These are phyloP conservation scores for Pseudogymnoascus sp. DNA, from an alignment of 2,329 filamentous ascomycete genomes.

Conservation along the genomic window DNA sequence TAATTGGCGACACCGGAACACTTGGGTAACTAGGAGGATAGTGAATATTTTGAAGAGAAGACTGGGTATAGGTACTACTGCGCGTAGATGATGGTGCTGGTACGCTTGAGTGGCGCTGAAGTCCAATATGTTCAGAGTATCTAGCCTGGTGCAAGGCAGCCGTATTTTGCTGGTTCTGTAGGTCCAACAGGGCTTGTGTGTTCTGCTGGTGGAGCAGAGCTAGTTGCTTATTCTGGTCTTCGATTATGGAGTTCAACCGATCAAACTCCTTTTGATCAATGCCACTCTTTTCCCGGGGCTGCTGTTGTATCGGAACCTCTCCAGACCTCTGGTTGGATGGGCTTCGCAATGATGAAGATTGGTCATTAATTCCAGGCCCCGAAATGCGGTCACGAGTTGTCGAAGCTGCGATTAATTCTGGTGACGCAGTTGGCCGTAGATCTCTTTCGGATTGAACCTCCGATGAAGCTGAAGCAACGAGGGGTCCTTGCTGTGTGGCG, in stretches of 20 bases:
- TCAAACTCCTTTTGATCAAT: background rate
- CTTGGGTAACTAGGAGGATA: background rate
- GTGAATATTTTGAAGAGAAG: background rate
- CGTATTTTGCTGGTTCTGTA: background rate
- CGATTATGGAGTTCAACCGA: background rate
- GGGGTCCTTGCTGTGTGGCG: background rate
- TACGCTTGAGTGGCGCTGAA: background rate
- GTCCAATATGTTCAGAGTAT: background rate
- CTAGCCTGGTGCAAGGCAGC: background rate
- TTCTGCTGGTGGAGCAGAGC: background rate
- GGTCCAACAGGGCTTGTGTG: background rate
- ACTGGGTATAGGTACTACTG: background rate
- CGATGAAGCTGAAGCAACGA: background rate
- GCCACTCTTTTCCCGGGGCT: background rate
- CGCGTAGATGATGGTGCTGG: background rate
- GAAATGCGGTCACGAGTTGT: too few species aligned
- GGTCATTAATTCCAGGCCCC: too few species aligned
- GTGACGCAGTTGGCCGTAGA: background rate
- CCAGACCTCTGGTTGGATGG: background rate
- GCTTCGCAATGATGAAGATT: too few species aligned
- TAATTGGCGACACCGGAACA: background rate
- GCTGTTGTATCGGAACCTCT: background rate
- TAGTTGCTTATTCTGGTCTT: background rate
- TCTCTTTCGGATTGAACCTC: background rate
- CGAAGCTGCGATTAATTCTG: background rate